Base-by-base conservation (phyloP, 345 rosid species). In the Laguncularia racemosa region DNA sequence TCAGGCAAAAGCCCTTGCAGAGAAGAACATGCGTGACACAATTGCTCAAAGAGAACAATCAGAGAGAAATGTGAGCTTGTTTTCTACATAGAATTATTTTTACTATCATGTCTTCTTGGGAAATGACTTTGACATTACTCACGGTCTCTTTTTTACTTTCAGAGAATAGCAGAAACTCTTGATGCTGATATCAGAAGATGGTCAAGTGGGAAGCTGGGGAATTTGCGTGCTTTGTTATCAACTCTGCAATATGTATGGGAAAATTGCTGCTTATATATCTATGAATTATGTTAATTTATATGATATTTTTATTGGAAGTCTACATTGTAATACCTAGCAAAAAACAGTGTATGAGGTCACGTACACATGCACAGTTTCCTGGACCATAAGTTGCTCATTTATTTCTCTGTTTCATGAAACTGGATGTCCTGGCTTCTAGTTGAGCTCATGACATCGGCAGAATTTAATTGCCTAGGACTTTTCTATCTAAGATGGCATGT, bases 1-100 rank as follows among this genome's bases (percentile, higher is more conserved):
- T 65, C 89, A 92, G 98, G 93, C 83, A 48, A 88, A 86, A 67
- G 95, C 91, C 69, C 95, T 92, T 56, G 91, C 86, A 52, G 98
- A 92, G 86, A 92, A 89, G 87, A 92, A 84, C 55, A 78, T 70
- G 79, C 88, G 79, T 5, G 98, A 92, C 71, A 84, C 78, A 62
- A 84, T 83, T 66, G 86, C 76, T 57, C 89, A 84, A 73, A 83
- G 81, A 69, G 98, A 89, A 76, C 96, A 92, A 66, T 81, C 91
- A 16, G 95, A 89, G 73, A 84, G 82, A 89, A 83, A 86, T 81
- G 98, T 92, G 80, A 80, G 23, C 51, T 55, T 44, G 54, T 52
- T 26, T 40, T 67, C 20, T 18, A 61, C 4, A 33, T 33, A 9
- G 40, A 33, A 9, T 33, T 33, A 33, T 33, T 33, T 33, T 7